A percentile compares a stretch with the other conserved stretches of the same genome.
phyloP scores from a whole-genome alignment of 148 eudicot genomes.

The Rhododendron kiyosumense region DNA sequence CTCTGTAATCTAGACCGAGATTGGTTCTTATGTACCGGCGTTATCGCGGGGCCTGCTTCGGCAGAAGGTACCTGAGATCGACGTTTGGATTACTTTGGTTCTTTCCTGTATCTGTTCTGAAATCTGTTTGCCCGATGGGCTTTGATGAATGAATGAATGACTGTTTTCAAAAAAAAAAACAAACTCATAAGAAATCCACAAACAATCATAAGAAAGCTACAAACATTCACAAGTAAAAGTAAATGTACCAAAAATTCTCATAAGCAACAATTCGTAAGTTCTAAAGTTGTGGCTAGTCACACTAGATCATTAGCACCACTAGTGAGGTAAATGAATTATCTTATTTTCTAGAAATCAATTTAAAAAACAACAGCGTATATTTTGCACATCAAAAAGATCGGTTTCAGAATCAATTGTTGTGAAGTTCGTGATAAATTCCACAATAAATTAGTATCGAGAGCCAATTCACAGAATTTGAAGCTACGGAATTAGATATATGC shows the following conservation, averaged over 20 bases:
- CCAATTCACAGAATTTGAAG: background rate
- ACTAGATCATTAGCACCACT: background rate
- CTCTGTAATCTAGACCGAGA: no score
- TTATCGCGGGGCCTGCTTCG: no score
- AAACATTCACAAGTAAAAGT: background rate
- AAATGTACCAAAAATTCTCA: background rate
- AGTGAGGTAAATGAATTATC: background rate
- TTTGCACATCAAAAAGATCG: background rate
- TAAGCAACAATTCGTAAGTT: background rate
- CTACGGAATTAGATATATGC: background rate
- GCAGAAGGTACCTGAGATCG: no score
- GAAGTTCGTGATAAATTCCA: background rate
- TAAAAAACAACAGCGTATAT: background rate
- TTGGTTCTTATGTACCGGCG: no score
- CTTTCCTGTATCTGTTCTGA: no score
- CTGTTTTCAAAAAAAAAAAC: no score
- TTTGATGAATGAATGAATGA: no score
- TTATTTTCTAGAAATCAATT: background rate
- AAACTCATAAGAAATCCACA: background rate
- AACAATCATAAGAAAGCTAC: background rate
- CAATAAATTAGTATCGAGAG: background rate
- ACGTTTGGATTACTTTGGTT: no score
- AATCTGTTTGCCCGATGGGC: no score
- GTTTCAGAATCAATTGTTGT: no score
- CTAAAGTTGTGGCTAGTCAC: background rate